Evolutionary conservation across 768 basidiomycete species (phyloP).

Genomic region (Mycena albidolilacea): DNA sequence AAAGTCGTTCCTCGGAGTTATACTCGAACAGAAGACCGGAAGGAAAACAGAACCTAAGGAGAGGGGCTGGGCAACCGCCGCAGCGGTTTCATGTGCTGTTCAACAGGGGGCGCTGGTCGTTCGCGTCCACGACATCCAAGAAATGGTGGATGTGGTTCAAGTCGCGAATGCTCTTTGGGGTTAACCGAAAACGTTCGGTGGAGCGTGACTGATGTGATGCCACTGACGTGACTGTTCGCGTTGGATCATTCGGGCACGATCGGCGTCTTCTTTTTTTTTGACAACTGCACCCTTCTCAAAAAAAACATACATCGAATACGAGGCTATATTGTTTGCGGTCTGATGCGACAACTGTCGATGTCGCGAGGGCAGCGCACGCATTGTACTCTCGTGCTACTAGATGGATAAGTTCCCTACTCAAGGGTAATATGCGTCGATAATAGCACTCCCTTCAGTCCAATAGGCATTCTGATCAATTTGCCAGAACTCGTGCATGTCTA

Average conservation of each 20-base stretch:
- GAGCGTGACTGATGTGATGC: neutral
- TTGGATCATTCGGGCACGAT: neutral
- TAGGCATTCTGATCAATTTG: no score
- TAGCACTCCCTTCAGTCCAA: neutral
- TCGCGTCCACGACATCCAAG: slow-evolving; percentile 85
- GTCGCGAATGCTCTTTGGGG: slow-evolving; percentile 76
- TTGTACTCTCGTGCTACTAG: no score
- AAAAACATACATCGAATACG: no score
- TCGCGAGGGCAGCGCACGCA: no score
- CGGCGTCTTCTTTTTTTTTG: no score
- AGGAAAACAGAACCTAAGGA: slow-evolving; percentile 74
- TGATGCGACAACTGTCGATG: no score
- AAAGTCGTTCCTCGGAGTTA: slow-evolving; percentile 86
- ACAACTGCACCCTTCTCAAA: no score
- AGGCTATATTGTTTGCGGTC: no score
- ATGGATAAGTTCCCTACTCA: no score
- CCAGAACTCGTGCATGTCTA: slow-evolving; percentile 24
- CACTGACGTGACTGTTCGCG: neutral
- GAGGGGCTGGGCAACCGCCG: slow-evolving; percentile 84
- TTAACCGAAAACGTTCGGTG: neutral
- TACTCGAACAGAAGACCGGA: slow-evolving; percentile 68
- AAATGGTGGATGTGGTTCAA: slow-evolving; percentile 80
- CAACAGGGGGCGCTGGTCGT: slow-evolving; percentile 82
- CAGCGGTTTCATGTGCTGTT: slow-evolving; percentile 79
- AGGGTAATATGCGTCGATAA: no score